Evolutionary conservation across 1,284 basidiomycete genomes (phyloP).

Genomic region (Gymnopus androsaceus): DNA sequence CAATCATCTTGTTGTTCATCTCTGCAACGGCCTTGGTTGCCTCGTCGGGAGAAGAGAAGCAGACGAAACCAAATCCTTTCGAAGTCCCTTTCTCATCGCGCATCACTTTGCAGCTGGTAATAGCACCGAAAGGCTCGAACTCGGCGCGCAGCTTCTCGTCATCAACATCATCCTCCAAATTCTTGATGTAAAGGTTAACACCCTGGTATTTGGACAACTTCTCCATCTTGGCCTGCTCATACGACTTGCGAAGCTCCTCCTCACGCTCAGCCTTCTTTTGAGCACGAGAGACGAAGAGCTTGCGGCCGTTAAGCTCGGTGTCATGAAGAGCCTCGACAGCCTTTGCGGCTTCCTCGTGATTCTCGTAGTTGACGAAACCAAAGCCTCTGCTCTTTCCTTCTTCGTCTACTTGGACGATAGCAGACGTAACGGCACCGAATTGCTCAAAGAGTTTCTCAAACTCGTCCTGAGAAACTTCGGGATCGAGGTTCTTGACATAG

Average conservation of each 20-base stretch:
- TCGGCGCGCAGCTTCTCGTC: constrained; percentile 94
- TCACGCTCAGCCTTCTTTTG: constrained; percentile 99
- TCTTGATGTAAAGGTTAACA: constrained; percentile 99
- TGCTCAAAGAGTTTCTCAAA: constrained; percentile 83
- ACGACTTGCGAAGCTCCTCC: constrained; percentile 92
- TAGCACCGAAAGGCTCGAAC: constrained; percentile 96
- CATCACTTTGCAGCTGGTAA: constrained; percentile 99
- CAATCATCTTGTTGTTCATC: constrained; percentile 99
- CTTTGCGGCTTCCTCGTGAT: constrained; percentile 88
- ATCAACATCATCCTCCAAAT: constrained; percentile 91
- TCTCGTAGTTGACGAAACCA: constrained; percentile 97
- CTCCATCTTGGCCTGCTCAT: constrained; percentile 97
- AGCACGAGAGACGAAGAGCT: constrained; percentile 94
- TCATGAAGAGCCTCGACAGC: constrained; percentile 94
- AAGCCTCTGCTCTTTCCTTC: constrained; percentile 94
- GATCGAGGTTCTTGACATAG: constrained; percentile 96
- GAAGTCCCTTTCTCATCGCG: constrained; percentile 90
- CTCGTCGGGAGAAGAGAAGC: constrained; percentile 98
- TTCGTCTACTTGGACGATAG: constrained; percentile 80
- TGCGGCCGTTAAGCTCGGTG: constrained; percentile 83
- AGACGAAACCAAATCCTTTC: constrained; percentile 99
- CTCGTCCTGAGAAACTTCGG: constrained; percentile 84
- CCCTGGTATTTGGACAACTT: constrained; percentile 98
- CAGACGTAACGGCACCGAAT: constrained; percentile 90
- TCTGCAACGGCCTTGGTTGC: constrained; percentile 99